Evolutionary conservation across 352 stramenopile species (phyloP), one percentile per base, ranked within the genome.

Genomic region (Pilasporangium apinafurcum): DNA sequence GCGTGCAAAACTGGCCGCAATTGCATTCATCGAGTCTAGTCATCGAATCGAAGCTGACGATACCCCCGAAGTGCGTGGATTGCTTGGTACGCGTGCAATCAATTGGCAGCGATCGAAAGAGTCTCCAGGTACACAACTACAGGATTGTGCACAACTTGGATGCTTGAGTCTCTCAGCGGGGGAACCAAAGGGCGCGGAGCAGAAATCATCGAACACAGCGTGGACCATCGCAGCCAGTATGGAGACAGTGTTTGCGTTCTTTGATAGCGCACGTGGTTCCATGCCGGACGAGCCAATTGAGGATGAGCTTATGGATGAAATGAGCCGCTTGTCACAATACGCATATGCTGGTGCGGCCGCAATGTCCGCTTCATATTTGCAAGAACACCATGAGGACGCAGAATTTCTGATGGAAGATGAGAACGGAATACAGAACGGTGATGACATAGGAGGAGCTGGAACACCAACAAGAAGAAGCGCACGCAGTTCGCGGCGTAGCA

Each of bases 201-300:
- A 88, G 37, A 85, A 82, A 38, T 84, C 67, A 8, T 82, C 65
- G 1, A 92, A 91, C 50, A 92, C 75, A 12, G 75, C 81, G 24
- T 89, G 78, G 78, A 92, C 81, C 0, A 92, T 90, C 51, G 72
- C 62, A 1, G 75, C 75, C 4, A 89, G 77, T 46, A 90, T 92
- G 75, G 64, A 86, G 24, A 92, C 77, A 3, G 75, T 90, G 2
- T 90, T 92, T 50, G 77, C 81, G 10, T 92, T 92, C 40, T 90
- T 92, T 32, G 78, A 88, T 17, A 89, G 73, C 52, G 81, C 81
- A 34, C 59, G 77, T 17, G 76, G 74, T 5, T 91, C 78, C 1
- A 84, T 91, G 74, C 73, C 79, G 0, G 75, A 91, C 33, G 75
- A 92, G 22, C 68, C 55, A 18, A 62, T 70, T 18, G 69, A 86